Conservation (phyloP, 2,329 filamentous ascomycete genomes). For the Coniochaeta sp. region DNA sequence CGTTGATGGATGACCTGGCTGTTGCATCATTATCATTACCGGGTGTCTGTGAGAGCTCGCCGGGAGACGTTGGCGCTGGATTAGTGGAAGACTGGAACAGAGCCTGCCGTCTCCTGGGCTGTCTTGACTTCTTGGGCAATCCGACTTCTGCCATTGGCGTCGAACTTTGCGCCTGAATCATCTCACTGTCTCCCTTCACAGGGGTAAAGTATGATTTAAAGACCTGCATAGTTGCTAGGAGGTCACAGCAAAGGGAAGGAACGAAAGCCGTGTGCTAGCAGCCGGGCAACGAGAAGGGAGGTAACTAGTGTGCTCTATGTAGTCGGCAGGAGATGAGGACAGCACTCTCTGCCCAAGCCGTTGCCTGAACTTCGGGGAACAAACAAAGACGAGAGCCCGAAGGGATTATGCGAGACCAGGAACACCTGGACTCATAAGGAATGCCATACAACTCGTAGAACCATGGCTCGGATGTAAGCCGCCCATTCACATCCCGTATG, state of each 20-base stretch:
- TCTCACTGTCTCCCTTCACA: slow-evolving; percentile 14
- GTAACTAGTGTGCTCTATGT: not conserved
- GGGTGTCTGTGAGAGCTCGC: not conserved
- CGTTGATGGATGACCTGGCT: not conserved
- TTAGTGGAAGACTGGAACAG: slow-evolving; percentile 1
- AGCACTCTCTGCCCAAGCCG: not conserved
- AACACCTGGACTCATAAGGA: not conserved
- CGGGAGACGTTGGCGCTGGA: slow-evolving; percentile 10
- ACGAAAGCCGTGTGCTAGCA: not conserved
- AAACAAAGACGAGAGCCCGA: not conserved
- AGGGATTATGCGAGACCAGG: not conserved
- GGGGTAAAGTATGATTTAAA: slow-evolving; percentile 26
- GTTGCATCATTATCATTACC: not conserved
- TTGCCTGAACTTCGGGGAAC: not conserved
- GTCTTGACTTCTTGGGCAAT: not conserved
- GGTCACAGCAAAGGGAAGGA: not conserved
- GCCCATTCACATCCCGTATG: not conserved
- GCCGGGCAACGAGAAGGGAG: not conserved
- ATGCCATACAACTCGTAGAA: not conserved
- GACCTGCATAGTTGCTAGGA: slow-evolving; percentile 17
- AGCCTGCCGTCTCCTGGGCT: not conserved
- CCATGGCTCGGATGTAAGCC: not conserved
- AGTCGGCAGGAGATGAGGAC: no score
- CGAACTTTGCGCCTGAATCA: slow-evolving; percentile 1
- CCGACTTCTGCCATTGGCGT: not conserved